phyloP scores from a whole-genome alignment of 169 alveolate species.

The Plasmodium adleri region DNA sequence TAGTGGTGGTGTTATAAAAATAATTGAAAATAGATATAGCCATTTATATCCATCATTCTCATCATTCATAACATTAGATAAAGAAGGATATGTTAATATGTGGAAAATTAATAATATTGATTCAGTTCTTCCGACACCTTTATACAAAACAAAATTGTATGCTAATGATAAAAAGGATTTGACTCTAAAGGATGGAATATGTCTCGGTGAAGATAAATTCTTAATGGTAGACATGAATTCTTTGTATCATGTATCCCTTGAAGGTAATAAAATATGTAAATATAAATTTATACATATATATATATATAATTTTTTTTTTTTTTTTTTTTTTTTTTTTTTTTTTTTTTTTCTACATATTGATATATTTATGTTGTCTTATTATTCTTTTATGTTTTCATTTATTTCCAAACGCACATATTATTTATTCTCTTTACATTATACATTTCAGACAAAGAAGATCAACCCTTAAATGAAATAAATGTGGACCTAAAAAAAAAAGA shows the following conservation, averaged over 20 bases:
- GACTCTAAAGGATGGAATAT: slow-evolving; percentile 17
- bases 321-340: neutral
- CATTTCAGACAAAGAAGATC: slow-evolving; percentile 9
- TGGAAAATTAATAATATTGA: slow-evolving; percentile 50
- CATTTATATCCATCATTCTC: slow-evolving; percentile 35
- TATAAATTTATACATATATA: neutral
- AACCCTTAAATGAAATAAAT: slow-evolving; percentile 1
- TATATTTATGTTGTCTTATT: neutral
- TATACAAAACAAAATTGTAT: slow-evolving; percentile 27
- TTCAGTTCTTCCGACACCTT: slow-evolving; percentile 34
- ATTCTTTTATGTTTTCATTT: neutral
- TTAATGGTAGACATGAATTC: slow-evolving; percentile 21
- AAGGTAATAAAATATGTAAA: slow-evolving; percentile 5
- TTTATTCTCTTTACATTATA: neutral
- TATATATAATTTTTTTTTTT: neutral
- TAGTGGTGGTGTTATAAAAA: slow-evolving; percentile 23
- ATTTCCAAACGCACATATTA: neutral
- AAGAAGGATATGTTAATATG: slow-evolving; percentile 43
- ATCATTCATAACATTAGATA: slow-evolving; percentile 48
- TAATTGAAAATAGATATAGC: slow-evolving; percentile 43
- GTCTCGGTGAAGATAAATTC: slow-evolving; percentile 17
- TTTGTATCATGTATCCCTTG: slow-evolving; percentile 16
- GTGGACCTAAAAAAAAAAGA: neutral
- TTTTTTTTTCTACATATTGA: neutral
- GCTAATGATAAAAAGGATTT: neutral